These are phyloP conservation scores for Puya raimondii DNA, from an alignment of 176 grass and related monocot genomes.

Conservation along the genomic window DNA sequence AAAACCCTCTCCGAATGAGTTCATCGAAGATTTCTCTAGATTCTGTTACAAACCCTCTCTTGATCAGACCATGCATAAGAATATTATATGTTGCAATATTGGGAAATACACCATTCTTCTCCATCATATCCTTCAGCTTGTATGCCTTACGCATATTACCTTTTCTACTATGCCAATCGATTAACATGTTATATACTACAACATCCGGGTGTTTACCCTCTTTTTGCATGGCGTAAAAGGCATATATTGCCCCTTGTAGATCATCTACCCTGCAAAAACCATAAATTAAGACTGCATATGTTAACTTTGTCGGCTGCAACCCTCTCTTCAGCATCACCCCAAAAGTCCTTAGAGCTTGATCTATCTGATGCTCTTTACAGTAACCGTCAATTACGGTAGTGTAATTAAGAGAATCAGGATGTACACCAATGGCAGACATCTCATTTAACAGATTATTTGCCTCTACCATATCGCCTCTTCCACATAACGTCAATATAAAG, in stretches of 20 bases:
- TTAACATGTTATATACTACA: slow-evolving; percentile 17
- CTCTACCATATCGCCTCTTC: slow-evolving; percentile 14
- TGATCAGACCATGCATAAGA: slow-evolving; percentile 20
- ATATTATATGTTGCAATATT: slow-evolving; percentile 18
- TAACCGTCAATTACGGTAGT: slow-evolving; percentile 17
- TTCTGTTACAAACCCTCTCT: slow-evolving; percentile 12
- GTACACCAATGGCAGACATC: slow-evolving; percentile 14
- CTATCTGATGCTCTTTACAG: slow-evolving; percentile 9
- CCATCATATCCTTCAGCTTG: slow-evolving; percentile 19
- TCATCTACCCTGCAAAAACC: slow-evolving; percentile 10
- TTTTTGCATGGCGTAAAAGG: slow-evolving; percentile 6
- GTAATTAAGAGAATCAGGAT: slow-evolving; percentile 20
- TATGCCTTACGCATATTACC: slow-evolving; percentile 18
- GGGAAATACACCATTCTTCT: slow-evolving; percentile 4
- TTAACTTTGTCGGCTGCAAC: slow-evolving; percentile 10
- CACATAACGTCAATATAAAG: slow-evolving; percentile 17
- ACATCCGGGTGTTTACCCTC: slow-evolving; percentile 18
- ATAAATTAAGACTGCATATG: slow-evolving; percentile 16
- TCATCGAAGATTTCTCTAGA: slow-evolving; percentile 23
- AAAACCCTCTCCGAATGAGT: slow-evolving; percentile 14
- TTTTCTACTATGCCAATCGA: slow-evolving; percentile 12
- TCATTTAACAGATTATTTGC: slow-evolving; percentile 8
- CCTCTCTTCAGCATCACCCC: slow-evolving; percentile 20
- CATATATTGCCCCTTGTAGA: slow-evolving; percentile 7
- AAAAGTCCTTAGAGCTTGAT: slow-evolving; percentile 12